A percentile compares a stretch with the other conserved stretches of the same genome.
phyloP scores from a whole-genome alignment of 2,329 filamentous ascomycete genomes.

The Cercospora beticola region DNA sequence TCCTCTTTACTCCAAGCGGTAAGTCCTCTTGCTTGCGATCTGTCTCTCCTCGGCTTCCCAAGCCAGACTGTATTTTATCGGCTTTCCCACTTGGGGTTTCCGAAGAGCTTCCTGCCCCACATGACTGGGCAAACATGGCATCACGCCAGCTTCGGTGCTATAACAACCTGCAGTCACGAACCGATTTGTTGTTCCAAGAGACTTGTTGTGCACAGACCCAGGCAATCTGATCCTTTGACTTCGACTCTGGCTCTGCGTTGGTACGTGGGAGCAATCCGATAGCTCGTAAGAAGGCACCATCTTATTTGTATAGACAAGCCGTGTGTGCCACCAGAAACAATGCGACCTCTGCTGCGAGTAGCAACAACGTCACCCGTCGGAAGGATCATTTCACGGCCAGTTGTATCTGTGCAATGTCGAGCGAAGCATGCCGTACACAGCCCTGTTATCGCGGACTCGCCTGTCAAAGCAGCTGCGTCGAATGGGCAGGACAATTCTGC shows the following conservation, averaged over 20 bases:
- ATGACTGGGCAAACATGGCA: background rate
- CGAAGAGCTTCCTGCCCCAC: background rate
- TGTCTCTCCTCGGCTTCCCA: background rate
- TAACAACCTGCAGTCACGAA: background rate
- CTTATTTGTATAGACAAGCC: background rate
- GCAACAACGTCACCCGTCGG: slow-evolving; percentile 21
- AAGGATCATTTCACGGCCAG: slow-evolving; percentile 10
- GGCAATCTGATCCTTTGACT: background rate
- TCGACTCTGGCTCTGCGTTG: background rate
- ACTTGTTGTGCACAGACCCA: background rate
- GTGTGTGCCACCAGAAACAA: background rate
- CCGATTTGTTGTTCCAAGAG: background rate
- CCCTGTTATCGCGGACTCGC: slow-evolving; percentile 35
- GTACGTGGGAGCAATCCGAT: background rate
- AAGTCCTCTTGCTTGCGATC: background rate
- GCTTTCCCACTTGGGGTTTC: background rate
- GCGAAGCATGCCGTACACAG: slow-evolving; percentile 33
- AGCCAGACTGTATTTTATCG: background rate
- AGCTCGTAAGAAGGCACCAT: background rate
- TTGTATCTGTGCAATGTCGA: slow-evolving; percentile 23
- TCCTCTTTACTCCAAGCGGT: background rate
- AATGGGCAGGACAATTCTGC: slow-evolving; percentile 35
- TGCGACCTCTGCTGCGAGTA: background rate
- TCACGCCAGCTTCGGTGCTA: background rate
- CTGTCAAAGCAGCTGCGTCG: slow-evolving; percentile 35